Conservation (phyloP, 148 eudicot species). For the Persicaria maculosa region DNA sequence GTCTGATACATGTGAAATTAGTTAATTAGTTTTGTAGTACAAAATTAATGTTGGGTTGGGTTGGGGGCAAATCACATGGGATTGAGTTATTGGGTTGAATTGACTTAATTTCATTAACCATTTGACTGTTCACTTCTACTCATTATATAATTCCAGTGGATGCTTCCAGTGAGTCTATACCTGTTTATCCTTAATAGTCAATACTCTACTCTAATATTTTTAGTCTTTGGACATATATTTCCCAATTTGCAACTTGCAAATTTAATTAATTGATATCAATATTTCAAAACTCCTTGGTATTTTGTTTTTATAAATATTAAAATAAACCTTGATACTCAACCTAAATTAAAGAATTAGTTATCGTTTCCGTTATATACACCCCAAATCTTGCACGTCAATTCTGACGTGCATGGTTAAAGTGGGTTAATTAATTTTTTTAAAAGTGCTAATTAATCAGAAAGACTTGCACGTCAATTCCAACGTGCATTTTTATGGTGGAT, state of each 20-base stretch:
- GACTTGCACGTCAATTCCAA: no score
- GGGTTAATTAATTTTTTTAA: no score
- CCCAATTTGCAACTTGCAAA: not conserved
- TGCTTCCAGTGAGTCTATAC: not conserved
- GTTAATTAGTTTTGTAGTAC: not conserved
- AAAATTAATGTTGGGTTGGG: not conserved
- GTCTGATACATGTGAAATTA: no score
- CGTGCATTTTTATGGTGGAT: no score
- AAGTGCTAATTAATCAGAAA: no score
- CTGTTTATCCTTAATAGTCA: not conserved
- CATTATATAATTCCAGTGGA: not conserved
- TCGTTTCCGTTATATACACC: no score
- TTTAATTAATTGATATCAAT: not conserved
- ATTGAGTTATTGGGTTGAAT: not conserved
- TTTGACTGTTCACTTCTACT: not conserved
- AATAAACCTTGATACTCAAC: no score
- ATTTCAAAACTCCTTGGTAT: not conserved
- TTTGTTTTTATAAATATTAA: no score
- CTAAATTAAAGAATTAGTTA: no score
- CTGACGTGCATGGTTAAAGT: no score
- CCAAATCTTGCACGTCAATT: no score
- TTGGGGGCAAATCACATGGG: slow-evolving; percentile 7
- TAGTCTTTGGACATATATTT: not conserved
- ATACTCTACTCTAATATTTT: not conserved
- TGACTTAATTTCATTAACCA: slow-evolving; percentile 7